Evolutionary conservation across 192 early-diverging fungal genomes (phyloP).

Genomic region (Gonapodya sp.): DNA sequence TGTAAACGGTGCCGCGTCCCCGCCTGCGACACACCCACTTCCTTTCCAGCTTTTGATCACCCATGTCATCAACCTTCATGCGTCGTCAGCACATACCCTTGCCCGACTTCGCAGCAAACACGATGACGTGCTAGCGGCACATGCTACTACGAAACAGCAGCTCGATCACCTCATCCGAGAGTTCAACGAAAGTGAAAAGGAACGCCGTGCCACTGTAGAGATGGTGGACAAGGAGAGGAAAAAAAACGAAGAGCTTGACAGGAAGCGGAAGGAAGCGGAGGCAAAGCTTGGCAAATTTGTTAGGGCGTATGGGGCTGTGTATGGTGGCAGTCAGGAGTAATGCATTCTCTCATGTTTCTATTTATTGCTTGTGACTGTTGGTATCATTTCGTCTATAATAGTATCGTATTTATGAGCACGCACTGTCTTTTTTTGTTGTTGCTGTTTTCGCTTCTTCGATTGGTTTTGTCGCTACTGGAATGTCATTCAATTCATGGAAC

Average conservation of each 20-base stretch:
- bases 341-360: background rate
- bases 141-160: background rate
- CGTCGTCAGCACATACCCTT: background rate
- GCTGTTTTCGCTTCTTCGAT: too few species aligned
- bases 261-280: background rate
- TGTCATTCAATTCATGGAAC: too few species aligned
- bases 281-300: background rate
- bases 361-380: background rate
- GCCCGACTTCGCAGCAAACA: background rate
- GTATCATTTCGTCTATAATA: too few species aligned
- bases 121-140: background rate
- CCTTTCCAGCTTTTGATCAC: background rate
- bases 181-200: background rate
- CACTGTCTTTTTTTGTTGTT: too few species aligned
- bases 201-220: background rate
- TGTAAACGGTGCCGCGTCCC: background rate
- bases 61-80: background rate
- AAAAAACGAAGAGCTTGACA: background rate
- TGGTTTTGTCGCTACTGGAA: too few species aligned
- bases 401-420: too few species aligned
- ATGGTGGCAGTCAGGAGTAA: background rate
- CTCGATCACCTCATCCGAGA: background rate
- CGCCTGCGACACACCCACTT: background rate
- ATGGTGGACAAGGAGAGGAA: background rate
- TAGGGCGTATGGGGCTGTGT: background rate